Base-by-base conservation (phyloP, 805 yeast genomes). In the Wickerhamiella galacta region DNA sequence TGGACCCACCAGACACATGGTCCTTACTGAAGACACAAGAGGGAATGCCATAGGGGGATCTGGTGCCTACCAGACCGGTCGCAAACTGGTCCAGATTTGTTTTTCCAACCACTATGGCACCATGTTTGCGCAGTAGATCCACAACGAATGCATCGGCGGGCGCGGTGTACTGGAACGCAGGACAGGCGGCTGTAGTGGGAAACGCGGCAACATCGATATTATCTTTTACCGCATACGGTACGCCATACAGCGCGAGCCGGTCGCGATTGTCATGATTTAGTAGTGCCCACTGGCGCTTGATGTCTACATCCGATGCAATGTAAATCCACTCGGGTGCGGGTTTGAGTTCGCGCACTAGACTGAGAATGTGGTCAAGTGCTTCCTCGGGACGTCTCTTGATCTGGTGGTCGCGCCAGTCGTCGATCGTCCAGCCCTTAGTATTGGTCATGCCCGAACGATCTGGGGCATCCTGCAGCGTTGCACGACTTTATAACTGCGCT, bases 1-100 rank as follows among this genome's bases (percentile, higher is more conserved):
- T 76, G 2, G 95, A 82, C 20, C 98, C 98, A 32, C 98, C 98
- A 35, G 83, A 70, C 12, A 87, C 95, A 50, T 83, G 83, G 30
- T 71, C 62, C 31, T 63, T 58, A 43, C 76, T 63, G 54, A 87
- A 82, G 1, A 87, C 74, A 54, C 76, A 75, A 24, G 82, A 72
- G 4, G 94, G 78, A 44, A 73, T 68, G 9, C 98, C 98, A 51
- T 87, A 87, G 1, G 98, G 96, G 5, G 94, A 79, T 49, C 98
- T 68, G 20, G 82, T 75, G 28, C 98, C 98, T 2, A 87, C 96
- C 37, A 87, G 64, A 24, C 98, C 98, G 2, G 98, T 90, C 9
- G 96, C 96, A 58, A 87, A 87, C 56, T 87, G 98, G 54, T 87
- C 98, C 54, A 87, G 62, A 54, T 87, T 87, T 34, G 96, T 90